Conservation (phyloP, 192 early-diverging fungal species). For the Coemansia sp. region DNA sequence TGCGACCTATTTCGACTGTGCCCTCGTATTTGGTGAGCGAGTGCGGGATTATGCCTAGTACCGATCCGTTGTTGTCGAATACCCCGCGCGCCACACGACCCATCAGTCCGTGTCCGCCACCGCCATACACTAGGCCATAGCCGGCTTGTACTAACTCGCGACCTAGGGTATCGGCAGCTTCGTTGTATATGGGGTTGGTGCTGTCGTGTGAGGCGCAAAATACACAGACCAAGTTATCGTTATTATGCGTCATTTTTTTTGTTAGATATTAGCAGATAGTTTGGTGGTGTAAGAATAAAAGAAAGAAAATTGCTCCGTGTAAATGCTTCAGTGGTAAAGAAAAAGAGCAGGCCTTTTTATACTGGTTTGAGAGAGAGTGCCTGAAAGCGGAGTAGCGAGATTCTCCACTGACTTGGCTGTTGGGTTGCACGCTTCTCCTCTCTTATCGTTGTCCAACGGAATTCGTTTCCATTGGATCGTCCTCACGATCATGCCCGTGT, state of each 20-base stretch:
- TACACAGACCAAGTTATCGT: conserved; percentile 43
- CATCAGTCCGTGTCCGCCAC: conserved; percentile 78
- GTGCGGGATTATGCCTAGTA: conserved; percentile 78
- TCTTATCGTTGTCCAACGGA: neutral
- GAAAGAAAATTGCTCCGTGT: neutral
- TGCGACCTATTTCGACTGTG: conserved; percentile 50
- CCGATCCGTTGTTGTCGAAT: conserved; percentile 62
- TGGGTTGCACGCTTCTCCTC: neutral
- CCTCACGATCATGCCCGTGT: neutral
- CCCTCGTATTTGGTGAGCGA: conserved; percentile 61
- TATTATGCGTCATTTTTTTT: neutral
- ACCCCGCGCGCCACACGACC: conserved; percentile 77
- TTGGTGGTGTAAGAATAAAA: neutral
- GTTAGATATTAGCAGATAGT: neutral
- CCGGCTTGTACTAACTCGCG: conserved; percentile 59
- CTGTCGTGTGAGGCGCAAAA: conserved; percentile 53
- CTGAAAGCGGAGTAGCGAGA: neutral
- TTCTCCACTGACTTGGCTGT: neutral
- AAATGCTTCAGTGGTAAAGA: neutral
- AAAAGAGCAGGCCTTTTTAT: neutral
- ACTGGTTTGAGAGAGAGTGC: neutral
- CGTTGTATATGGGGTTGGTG: conserved; percentile 18
- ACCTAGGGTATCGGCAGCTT: conserved; percentile 58
- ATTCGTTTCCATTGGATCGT: neutral
- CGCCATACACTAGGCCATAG: conserved; percentile 72